Conservation (phyloP, 2,329 filamentous ascomycete species). For the Gnomoniopsis sp. region DNA sequence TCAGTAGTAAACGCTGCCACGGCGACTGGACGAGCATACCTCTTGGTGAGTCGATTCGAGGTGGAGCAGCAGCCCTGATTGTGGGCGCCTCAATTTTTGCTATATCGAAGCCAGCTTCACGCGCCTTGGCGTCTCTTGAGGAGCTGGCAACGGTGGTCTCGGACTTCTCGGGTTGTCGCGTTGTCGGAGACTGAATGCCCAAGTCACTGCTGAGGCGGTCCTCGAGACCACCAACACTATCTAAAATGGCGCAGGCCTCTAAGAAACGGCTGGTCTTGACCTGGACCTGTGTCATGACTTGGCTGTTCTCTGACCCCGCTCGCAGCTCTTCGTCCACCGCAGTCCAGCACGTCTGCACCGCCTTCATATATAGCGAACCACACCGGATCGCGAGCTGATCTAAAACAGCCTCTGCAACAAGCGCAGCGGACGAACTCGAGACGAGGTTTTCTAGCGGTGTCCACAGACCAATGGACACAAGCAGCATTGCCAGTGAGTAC, state of each 20-base stretch:
- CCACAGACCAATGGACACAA: constrained; percentile 76
- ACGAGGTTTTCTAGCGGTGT: constrained; percentile 57
- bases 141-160: constrained; percentile 11
- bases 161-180: background rate
- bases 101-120: constrained; percentile 11
- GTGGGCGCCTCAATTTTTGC: background rate
- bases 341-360: constrained; percentile 67
- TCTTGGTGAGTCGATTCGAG: constrained; percentile 7
- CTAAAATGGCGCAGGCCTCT: constrained; percentile 60
- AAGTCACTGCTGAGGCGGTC: constrained; percentile 49
- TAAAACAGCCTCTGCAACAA: constrained; percentile 58
- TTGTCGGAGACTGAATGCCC: constrained; percentile 19
- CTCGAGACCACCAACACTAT: constrained; percentile 55
- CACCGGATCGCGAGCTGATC: constrained; percentile 64
- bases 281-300: constrained; percentile 52
- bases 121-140: constrained; percentile 16
- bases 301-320: constrained; percentile 43
- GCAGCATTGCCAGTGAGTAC: constrained; percentile 69
- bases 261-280: constrained; percentile 54
- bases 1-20: background rate
- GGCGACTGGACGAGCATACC: constrained; percentile 8
- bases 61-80: background rate
- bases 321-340: constrained; percentile 63
- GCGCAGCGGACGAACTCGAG: constrained; percentile 41
- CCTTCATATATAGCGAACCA: constrained; percentile 71